Conservation (phyloP, 2,329 filamentous ascomycete genomes). For the Fulvia fulva region DNA sequence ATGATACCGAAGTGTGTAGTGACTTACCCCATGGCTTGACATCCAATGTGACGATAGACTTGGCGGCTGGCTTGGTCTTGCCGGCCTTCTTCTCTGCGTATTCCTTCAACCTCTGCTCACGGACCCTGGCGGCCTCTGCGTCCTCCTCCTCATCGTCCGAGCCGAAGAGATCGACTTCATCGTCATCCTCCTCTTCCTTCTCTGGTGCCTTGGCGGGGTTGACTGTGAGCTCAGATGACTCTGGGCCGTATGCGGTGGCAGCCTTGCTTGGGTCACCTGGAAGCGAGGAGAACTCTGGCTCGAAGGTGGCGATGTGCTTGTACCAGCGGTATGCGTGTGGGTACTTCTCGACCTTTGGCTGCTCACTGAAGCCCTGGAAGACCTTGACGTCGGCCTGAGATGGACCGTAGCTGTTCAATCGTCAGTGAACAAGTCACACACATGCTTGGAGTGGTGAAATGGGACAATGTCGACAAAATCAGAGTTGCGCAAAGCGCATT, state of each 20-base stretch:
- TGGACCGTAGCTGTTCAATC: conserved; percentile 56
- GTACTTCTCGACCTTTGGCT: conserved; percentile 80
- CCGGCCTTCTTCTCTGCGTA: conserved; percentile 96
- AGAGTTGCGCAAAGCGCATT: conserved; percentile 75
- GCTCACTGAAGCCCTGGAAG: conserved; percentile 80
- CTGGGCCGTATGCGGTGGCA: conserved; percentile 88
- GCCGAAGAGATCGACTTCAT: conserved; percentile 90
- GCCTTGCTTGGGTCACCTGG: conserved; percentile 86
- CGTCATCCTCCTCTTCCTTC: conserved; percentile 61
- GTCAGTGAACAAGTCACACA: conserved; percentile 6
- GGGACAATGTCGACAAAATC: conserved; percentile 40
- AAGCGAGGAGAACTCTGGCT: conserved; percentile 86
- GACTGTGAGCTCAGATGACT: conserved; percentile 68
- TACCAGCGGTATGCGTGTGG: conserved; percentile 96
- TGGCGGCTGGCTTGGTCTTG: conserved; percentile 88
- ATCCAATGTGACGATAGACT: conserved; percentile 92
- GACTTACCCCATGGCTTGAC: conserved; percentile 97
- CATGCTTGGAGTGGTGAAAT: conserved; percentile 4
- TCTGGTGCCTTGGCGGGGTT: conserved; percentile 82
- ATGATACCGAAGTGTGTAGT: neutral
- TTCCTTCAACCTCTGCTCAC: conserved; percentile 85
- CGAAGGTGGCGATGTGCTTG: conserved; percentile 93
- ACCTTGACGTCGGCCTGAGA: conserved; percentile 94
- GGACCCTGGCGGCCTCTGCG: conserved; percentile 74
- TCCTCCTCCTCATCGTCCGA: conserved; percentile 93